Evolutionary conservation across 257 asterid species (phyloP), one percentile per base, ranked within the genome.

Genomic region (Lithospermum erythrorhizon): DNA sequence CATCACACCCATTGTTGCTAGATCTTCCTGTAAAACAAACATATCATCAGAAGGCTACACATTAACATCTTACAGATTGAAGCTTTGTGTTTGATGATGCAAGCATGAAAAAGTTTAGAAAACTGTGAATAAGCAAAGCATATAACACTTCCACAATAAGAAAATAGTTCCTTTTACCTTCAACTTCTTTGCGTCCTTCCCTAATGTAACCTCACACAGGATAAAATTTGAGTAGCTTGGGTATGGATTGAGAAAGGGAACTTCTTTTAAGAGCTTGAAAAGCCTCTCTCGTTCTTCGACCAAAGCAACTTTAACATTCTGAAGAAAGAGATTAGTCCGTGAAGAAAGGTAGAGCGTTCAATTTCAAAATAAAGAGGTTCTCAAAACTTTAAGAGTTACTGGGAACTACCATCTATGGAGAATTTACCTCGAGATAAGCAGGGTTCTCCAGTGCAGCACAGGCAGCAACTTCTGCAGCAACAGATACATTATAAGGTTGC

Each of bases 401-500:
- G 0, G 32, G 62, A 17, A 23, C 45, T 22, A 60, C 48, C 23
- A 55, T 3, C 16, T 61, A 10, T 0, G 17, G 5, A 25, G 4
- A 13, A 11, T 29, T 21, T 75, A 88, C 98, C 95, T 93, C 99
- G 37, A 89, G 83, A 81, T 93, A 93, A 64, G 52, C 56, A 30
- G 95, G 87, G 78, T 89, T 93, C 77, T 75, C 58, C 65, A 93
- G 63, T 20, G 96, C 99, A 2, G 99, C 97, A 66, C 99, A 89
- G 23, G 99, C 97, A 14, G 97, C 86, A 66, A 93, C 73, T 81
- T 93, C 97, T 52, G 99, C 99, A 55, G 97, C 99, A 62, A 83
- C 99, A 21, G 99, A 93, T 70, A 89, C 96, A 41, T 93, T 89
- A 78, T 93, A 93, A 16, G 97, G 98, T 70, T 93, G 98, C 73